phyloP scores from a whole-genome alignment of 306 rosid genomes.

The Gastrolobium villosum region DNA sequence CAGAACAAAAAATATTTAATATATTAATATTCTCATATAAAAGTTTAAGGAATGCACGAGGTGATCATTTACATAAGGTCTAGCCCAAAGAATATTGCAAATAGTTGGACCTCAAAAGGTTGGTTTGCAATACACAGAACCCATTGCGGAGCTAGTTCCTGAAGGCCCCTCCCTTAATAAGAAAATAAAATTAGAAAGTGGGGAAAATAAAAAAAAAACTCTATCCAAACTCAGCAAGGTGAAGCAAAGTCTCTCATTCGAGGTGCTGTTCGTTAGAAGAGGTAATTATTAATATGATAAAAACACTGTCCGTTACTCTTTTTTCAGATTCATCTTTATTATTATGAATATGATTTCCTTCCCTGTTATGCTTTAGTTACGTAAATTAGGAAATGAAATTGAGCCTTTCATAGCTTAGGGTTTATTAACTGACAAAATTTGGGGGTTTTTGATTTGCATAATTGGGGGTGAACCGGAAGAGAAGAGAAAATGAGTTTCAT shows the following conservation, averaged over 20 bases:
- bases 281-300: background rate
- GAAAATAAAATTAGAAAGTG: background rate
- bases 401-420: constrained; percentile 4
- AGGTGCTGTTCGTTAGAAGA: constrained; percentile 2
- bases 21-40: too few relatives aligned
- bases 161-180: too few relatives aligned
- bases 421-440: constrained; percentile 24
- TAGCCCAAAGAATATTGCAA: background rate
- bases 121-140: background rate
- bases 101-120: background rate
- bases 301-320: background rate
- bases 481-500: constrained; percentile 68
- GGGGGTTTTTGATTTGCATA: constrained; percentile 33
- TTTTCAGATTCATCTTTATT: constrained; percentile 15
- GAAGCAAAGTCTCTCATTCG: background rate
- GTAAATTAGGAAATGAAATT: background rate
- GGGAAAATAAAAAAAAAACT: background rate
- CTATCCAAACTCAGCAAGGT: background rate
- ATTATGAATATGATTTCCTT: background rate
- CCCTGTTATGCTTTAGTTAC: too few relatives aligned
- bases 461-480: constrained; percentile 5
- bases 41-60: too few relatives aligned
- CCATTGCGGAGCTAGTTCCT: background rate
- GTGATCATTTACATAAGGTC: background rate
- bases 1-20: too few relatives aligned